phyloP scores from a whole-genome alignment of 805 yeast species.

The Yarrowia hollandica region DNA sequence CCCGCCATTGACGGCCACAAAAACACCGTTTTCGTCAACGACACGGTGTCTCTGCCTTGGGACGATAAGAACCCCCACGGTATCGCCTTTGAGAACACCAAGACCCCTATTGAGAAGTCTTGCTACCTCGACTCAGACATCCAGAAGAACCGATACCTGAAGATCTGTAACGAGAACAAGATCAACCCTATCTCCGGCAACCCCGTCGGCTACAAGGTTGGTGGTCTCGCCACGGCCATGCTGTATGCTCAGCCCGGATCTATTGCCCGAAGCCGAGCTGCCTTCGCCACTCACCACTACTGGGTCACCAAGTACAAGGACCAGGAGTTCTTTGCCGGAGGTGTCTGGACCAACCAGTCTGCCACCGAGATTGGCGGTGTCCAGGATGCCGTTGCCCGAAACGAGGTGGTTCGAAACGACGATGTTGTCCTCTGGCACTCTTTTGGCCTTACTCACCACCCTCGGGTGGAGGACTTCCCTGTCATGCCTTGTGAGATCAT shows the following conservation, averaged over 20 bases:
- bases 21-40: constrained; percentile 72
- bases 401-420: constrained; percentile 67
- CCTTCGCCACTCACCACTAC: constrained; percentile 71
- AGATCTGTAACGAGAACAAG: constrained; percentile 71
- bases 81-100: constrained; percentile 65
- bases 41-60: constrained; percentile 61
- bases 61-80: constrained; percentile 61
- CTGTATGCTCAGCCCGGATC: constrained; percentile 65
- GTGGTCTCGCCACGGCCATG: constrained; percentile 78
- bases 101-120: constrained; percentile 66
- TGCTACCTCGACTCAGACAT: constrained; percentile 74
- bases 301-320: constrained; percentile 82
- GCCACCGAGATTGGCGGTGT: constrained; percentile 67
- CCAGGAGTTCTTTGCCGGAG: constrained; percentile 73
- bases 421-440: constrained; percentile 82
- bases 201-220: constrained; percentile 77
- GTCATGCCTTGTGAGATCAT: constrained; percentile 85
- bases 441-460: constrained; percentile 76
- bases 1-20: constrained; percentile 80
- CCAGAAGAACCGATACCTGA: constrained; percentile 70
- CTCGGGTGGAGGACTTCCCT: constrained; percentile 84
- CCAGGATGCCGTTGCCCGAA: constrained; percentile 62
- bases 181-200: constrained; percentile 68
- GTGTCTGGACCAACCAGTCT: constrained; percentile 84
- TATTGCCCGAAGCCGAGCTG: constrained; percentile 68